Base-by-base conservation (phyloP, 2,329 filamentous ascomycete genomes). In the Calonectria leucothoes region DNA sequence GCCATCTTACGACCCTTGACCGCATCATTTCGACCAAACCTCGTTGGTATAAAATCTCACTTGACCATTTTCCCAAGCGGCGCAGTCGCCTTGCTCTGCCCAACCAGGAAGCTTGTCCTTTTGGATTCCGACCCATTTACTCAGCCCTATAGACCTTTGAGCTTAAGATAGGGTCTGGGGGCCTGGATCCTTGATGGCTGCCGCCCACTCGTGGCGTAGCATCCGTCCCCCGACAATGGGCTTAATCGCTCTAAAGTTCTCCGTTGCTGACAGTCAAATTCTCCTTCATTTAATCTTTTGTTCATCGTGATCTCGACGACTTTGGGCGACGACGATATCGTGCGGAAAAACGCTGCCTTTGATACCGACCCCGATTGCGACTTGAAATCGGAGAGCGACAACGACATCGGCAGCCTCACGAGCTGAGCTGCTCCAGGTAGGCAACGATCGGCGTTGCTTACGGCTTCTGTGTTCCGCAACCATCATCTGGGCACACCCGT, bases 141-240 rank as follows among this genome's bases (percentile, higher is more conserved):
- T 80, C 78, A 80, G 78, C 78, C 78, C 78, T 80, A 80, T 68
- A 66, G 73, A 59, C 69, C 72, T 52, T 31, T 49, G 69, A 70
- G 70, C 66, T 64, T 66, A 69, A 66, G 66, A 69, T 59, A 65
- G 57, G 66, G 59, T 39, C 67, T 61, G 61, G 71, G 66, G 69
- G 49, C 64, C 64, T 63, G 61, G 35, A 68, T 70, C 70, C 75
- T 77, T 71, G 74, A 75, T 71, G 66, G 61, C 71, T 78, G 73
- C 78, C 77, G 76, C 76, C 76, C 75, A 69, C 55, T 72, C 73
- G 78, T 77, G 78, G 78, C 78, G 77, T 79, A 80, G 78, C 78
- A 79, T 77, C 73, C 48, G 65, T 45, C 68, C 77, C 74, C 78
- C 52, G 66, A 75, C 52, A 69, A 71, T 69, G 59, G 71, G 73